phyloP scores from a whole-genome alignment of 2,329 filamentous ascomycete species.

The Penicillium psychrosexuale region DNA sequence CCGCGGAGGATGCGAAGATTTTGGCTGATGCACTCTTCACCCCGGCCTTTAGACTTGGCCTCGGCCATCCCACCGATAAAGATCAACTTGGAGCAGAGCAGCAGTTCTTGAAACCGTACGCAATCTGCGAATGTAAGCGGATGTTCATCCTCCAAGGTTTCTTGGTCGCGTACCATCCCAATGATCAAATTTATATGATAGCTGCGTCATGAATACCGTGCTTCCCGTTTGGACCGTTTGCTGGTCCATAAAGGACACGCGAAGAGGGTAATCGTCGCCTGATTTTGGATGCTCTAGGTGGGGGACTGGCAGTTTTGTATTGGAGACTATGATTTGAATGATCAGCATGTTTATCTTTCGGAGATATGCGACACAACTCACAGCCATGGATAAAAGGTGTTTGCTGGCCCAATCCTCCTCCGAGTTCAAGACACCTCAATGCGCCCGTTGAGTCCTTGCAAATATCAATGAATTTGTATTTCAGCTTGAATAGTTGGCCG shows the following conservation, averaged over 20 bases:
- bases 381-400: conserved; percentile 39
- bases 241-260: conserved; percentile 44
- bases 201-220: conserved; percentile 40
- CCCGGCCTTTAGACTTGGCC: conserved; percentile 44
- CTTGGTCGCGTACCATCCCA: conserved; percentile 34
- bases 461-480: conserved; percentile 40
- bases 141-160: neutral
- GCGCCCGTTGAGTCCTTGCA: conserved; percentile 38
- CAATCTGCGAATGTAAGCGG: conserved; percentile 33
- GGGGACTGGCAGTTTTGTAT: conserved; percentile 39
- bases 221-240: conserved; percentile 42
- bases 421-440: conserved; percentile 38
- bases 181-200: conserved; percentile 44
- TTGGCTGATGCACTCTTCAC: conserved; percentile 46
- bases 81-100: conserved; percentile 39
- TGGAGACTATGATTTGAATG: conserved; percentile 29
- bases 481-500: conserved; percentile 40
- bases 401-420: conserved; percentile 37
- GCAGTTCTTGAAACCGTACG: conserved; percentile 40
- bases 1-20: conserved; percentile 42
- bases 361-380: conserved; percentile 20
- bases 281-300: conserved; percentile 44
- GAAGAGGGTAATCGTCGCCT: conserved; percentile 32
- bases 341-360: neutral
- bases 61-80: conserved; percentile 44